Percentiles rank a stretch among this genome's conserved stretches.
These are phyloP conservation scores for Phytophthora sojae DNA, from an alignment of 352 stramenopile species.

Conservation along the genomic window DNA sequence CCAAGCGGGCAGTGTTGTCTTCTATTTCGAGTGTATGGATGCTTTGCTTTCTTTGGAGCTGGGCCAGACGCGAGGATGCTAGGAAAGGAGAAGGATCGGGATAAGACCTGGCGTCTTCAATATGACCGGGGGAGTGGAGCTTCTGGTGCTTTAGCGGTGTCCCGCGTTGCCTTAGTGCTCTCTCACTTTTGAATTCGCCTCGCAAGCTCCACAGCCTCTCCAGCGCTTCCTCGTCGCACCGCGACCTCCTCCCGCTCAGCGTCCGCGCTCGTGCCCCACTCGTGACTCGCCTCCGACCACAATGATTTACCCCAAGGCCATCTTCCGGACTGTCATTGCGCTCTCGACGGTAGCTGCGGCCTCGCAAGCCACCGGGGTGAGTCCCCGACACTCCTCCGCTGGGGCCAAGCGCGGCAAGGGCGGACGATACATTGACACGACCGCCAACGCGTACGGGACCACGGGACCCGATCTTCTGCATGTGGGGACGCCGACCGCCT, in stretches of 20 bases:
- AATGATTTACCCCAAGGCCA: slow-evolving; percentile 71
- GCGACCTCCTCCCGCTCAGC: slow-evolving; percentile 23
- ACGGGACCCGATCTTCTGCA: slow-evolving; percentile 11
- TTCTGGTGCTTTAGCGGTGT: slow-evolving; percentile 13
- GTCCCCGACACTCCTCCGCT: slow-evolving; percentile 26
- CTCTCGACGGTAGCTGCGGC: slow-evolving; percentile 54
- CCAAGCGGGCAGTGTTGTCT: slow-evolving; percentile 8
- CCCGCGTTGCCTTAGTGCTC: slow-evolving; percentile 2
- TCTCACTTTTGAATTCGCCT: slow-evolving; percentile 39
- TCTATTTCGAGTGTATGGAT: slow-evolving; percentile 21
- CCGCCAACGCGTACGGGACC: slow-evolving; percentile 37
- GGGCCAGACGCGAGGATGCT: slow-evolving; percentile 16
- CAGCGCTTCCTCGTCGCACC: slow-evolving; percentile 23
- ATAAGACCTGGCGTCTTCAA: slow-evolving; percentile 32
- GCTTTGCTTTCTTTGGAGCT: slow-evolving; percentile 10
- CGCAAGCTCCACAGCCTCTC: slow-evolving; percentile 32
- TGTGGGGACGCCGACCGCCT: slow-evolving; percentile 52
- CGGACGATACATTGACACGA: slow-evolving; percentile 38
- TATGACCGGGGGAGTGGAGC: slow-evolving; percentile 18
- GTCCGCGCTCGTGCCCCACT: slow-evolving; percentile 29
- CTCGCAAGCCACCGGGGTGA: slow-evolving; percentile 40
- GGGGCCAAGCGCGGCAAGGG: slow-evolving; percentile 33
- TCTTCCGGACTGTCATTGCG: slow-evolving; percentile 66
- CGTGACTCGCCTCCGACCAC: slow-evolving; percentile 29
- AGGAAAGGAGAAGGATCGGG: slow-evolving; percentile 13